Conservation (phyloP, 106 monocot species). For the Vanilla planifolia region DNA sequence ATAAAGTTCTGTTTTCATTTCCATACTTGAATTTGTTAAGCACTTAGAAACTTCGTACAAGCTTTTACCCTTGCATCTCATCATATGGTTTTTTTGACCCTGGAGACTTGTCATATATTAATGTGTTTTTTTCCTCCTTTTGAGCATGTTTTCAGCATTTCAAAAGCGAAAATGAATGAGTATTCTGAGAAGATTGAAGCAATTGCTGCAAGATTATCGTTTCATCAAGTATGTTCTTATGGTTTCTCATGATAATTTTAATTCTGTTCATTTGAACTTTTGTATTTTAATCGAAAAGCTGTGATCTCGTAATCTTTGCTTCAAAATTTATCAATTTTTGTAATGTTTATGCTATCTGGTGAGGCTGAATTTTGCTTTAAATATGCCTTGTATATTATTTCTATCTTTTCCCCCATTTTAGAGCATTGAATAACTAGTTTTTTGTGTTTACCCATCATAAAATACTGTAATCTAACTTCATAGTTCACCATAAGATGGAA, state of each 20-base stretch:
- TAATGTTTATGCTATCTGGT: too few species aligned
- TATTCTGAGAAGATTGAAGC: conserved; percentile 75
- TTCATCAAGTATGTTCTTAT: conserved; percentile 26
- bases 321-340: too few species aligned
- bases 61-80: not conserved
- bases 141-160: conserved; percentile 33
- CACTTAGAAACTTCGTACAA: not conserved
- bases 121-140: not conserved
- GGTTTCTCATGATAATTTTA: not conserved
- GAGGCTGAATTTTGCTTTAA: too few species aligned
- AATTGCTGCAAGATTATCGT: conserved; percentile 58
- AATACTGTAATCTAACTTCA: too few species aligned
- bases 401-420: too few species aligned
- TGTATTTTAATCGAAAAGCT: not conserved
- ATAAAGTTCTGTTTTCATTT: not conserved
- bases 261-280: not conserved
- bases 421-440: too few species aligned
- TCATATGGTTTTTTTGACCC: too few species aligned
- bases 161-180: conserved; percentile 69
- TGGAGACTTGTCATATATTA: too few species aligned
- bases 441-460: too few species aligned
- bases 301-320: too few species aligned
- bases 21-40: not conserved
- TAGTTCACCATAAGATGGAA: too few species aligned
- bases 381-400: too few species aligned